A percentile compares a stretch with the other conserved stretches of the same genome.
Evolutionary conservation across 176 grass and related monocot species (phyloP).

Genomic region (Eleusine coracana): DNA sequence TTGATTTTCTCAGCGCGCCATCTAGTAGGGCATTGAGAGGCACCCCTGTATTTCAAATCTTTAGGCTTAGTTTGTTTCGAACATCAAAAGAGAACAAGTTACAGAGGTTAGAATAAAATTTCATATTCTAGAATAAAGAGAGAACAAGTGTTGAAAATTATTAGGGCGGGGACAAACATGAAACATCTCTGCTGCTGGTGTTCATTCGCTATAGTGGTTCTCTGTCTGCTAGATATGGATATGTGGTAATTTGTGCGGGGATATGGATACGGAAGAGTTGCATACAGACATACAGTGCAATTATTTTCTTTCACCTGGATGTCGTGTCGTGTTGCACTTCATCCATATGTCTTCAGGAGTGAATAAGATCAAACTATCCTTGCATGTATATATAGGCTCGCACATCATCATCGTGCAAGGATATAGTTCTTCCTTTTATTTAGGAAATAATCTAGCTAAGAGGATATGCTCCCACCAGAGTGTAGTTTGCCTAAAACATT

Average conservation of each 20-base stretch:
- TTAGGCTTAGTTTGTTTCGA: not conserved
- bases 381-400: no score
- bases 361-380: no score
- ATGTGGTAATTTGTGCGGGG: not conserved
- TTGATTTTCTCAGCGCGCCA: not conserved
- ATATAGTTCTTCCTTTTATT: no score
- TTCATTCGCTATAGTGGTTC: constrained; percentile 10
- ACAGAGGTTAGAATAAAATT: no score
- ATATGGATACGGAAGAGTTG: not conserved
- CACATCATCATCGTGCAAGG: no score
- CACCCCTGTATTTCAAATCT: not conserved
- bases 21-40: not conserved
- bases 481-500: not conserved
- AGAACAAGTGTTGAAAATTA: not conserved
- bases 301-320: not conserved
- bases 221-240: not conserved
- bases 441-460: no score
- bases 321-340: not conserved
- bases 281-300: not conserved
- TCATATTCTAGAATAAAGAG: not conserved
- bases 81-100: no score
- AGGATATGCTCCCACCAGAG: not conserved
- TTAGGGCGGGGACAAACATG: not conserved
- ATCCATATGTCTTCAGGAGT: not conserved
- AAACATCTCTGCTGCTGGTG: not conserved